These are phyloP conservation scores for Raphanus sativus DNA, from an alignment of 345 rosid genomes.

Conservation along the genomic window DNA sequence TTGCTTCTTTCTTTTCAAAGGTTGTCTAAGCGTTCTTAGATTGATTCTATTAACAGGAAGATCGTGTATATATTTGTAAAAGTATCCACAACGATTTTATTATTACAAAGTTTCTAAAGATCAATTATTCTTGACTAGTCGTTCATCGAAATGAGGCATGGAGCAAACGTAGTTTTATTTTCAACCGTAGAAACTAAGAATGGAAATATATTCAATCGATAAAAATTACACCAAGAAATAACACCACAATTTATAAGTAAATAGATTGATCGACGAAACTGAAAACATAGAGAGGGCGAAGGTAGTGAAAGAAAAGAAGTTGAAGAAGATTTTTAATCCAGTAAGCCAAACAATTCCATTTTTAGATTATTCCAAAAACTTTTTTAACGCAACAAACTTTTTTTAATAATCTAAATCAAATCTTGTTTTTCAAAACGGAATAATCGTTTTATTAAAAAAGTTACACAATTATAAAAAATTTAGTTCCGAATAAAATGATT, in stretches of 20 bases:
- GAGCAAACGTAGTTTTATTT: slow-evolving; percentile 11
- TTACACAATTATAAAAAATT: neutral
- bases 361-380: no score
- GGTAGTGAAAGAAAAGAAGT: neutral
- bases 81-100: slow-evolving; percentile 6
- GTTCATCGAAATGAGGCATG: slow-evolving; percentile 20
- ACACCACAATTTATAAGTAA: neutral
- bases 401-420: neutral
- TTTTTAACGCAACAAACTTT: no score
- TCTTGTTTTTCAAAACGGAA: neutral
- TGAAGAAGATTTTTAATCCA: neutral
- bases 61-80: slow-evolving; percentile 15
- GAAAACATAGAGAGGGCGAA: neutral
- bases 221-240: slow-evolving; percentile 1
- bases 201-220: slow-evolving; percentile 16
- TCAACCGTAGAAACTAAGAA: slow-evolving; percentile 17
- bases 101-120: neutral
- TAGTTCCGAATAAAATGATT: neutral
- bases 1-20: slow-evolving; percentile 1
- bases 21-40: neutral
- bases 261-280: neutral
- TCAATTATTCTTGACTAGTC: slow-evolving; percentile 6
- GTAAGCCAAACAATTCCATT: neutral
- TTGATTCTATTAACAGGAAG: slow-evolving; percentile 8
- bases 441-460: neutral